These are phyloP conservation scores for Monosporascus sp. DNA, from an alignment of 2,329 filamentous ascomycete species.

Conservation along the genomic window DNA sequence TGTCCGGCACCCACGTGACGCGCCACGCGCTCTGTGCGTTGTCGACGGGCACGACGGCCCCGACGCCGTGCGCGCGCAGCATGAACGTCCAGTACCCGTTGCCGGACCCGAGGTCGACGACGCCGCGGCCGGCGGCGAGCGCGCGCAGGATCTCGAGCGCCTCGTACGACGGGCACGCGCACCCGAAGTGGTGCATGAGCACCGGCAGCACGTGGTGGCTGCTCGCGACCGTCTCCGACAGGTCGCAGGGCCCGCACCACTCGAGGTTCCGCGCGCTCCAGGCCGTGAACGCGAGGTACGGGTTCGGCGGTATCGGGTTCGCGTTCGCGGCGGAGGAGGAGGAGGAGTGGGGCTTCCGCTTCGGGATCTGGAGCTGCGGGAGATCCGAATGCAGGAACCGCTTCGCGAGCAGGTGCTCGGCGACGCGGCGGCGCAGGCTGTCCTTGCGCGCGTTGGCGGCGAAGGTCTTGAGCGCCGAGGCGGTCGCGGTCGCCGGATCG, in stretches of 20 bases:
- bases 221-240: slow-evolving; percentile 45
- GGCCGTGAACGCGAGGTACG: slow-evolving; percentile 62
- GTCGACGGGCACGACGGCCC: slow-evolving; percentile 55
- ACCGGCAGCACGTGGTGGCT: slow-evolving; percentile 67
- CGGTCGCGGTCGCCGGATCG: slow-evolving; percentile 51
- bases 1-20: slow-evolving; percentile 64
- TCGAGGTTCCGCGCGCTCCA: slow-evolving; percentile 61
- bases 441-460: slow-evolving; percentile 45
- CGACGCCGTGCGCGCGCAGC: slow-evolving; percentile 54
- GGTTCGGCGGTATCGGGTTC: slow-evolving; percentile 43
- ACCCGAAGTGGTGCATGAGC: slow-evolving; percentile 76
- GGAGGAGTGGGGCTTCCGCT: slow-evolving; percentile 20
- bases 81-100: slow-evolving; percentile 74
- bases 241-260: slow-evolving; percentile 57
- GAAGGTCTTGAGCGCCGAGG: slow-evolving; percentile 59
- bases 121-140: slow-evolving; percentile 45
- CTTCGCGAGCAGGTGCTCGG: slow-evolving; percentile 49
- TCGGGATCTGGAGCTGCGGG: slow-evolving; percentile 37
- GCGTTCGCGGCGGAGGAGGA: slow-evolving; percentile 1
- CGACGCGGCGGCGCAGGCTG: slow-evolving; percentile 54
- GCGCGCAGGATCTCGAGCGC: slow-evolving; percentile 55
- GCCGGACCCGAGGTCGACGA: slow-evolving; percentile 66
- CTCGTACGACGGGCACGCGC: slow-evolving; percentile 64
- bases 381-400: slow-evolving; percentile 46
- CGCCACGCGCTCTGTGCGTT: slow-evolving; percentile 65